Conservation (phyloP, 805 yeast species). For the Ogataea ganodermae region DNA sequence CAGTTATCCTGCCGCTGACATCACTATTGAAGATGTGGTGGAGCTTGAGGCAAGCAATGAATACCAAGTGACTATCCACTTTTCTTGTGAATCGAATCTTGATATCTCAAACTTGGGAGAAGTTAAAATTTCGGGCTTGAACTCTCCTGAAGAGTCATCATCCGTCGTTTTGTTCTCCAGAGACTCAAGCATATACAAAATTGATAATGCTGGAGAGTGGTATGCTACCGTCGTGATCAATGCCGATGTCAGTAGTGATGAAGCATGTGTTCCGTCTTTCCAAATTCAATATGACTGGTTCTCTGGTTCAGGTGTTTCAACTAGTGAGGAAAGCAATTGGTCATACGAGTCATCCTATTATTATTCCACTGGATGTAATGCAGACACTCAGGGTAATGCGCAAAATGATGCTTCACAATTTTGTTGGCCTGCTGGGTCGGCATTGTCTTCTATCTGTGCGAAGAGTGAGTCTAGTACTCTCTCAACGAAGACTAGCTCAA, state of each 20-base stretch:
- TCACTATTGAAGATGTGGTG: conserved; percentile 15
- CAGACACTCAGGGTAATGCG: conserved; percentile 32
- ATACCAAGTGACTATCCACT: conserved; percentile 21
- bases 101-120: conserved; percentile 26
- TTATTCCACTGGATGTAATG: conserved; percentile 29
- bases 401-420: conserved; percentile 31
- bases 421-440: conserved; percentile 23
- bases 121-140: conserved; percentile 32
- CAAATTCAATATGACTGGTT: conserved; percentile 37
- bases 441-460: neutral
- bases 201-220: conserved; percentile 32
- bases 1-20: conserved; percentile 24
- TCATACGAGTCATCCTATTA: conserved; percentile 24
- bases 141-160: conserved; percentile 29
- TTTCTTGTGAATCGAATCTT: conserved; percentile 14
- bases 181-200: conserved; percentile 21
- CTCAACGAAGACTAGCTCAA: too few relatives aligned
- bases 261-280: conserved; percentile 30
- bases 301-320: conserved; percentile 23
- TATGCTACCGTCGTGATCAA: conserved; percentile 29
- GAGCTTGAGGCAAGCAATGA: conserved; percentile 8
- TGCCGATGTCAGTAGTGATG: conserved; percentile 19
- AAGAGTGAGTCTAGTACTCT: neutral
- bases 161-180: conserved; percentile 29
- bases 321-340: conserved; percentile 16